Percentiles rank a stretch among this genome's conserved stretches.
Conservation (phyloP, 176 grass and related monocot species). For the Leersia perrieri region DNA sequence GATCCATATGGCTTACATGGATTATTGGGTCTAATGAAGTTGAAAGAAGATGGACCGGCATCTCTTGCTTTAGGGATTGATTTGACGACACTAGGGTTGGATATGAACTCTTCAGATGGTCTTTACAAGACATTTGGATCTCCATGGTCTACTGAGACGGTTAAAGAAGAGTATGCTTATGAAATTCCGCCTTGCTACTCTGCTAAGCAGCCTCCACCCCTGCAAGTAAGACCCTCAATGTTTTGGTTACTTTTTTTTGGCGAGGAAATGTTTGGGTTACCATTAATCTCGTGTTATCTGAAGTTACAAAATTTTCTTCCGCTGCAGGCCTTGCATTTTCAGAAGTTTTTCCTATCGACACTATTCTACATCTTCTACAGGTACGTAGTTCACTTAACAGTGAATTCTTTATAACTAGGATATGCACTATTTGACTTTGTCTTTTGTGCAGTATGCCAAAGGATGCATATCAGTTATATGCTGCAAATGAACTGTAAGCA, state of each 20-base stretch:
- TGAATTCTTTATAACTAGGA: background rate
- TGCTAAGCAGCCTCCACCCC: constrained; percentile 62
- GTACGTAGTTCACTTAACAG: constrained; percentile 44
- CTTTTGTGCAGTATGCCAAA: constrained; percentile 88
- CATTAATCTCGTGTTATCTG: constrained; percentile 10
- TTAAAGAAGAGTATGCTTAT: constrained; percentile 78
- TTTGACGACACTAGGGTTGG: constrained; percentile 79
- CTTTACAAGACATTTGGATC: constrained; percentile 94
- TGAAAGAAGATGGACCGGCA: constrained; percentile 68
- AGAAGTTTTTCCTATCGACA: constrained; percentile 65
- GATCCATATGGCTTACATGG: constrained; percentile 78
- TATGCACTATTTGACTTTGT: constrained; percentile 29
- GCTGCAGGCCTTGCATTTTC: constrained; percentile 69
- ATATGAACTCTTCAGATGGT: constrained; percentile 82
- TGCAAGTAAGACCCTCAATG: constrained; percentile 55
- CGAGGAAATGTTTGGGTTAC: background rate
- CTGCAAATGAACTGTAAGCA: constrained; percentile 86
- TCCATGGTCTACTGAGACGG: constrained; percentile 78
- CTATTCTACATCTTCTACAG: constrained; percentile 98
- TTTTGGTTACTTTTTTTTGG: background rate
- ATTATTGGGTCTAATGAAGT: constrained; percentile 69
- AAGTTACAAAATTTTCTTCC: constrained; percentile 30
- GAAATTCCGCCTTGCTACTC: constrained; percentile 75
- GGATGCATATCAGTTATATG: constrained; percentile 86
- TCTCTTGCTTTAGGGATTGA: constrained; percentile 93